Conservation (phyloP, 306 rosid species). For the Rubus parviflorus region DNA sequence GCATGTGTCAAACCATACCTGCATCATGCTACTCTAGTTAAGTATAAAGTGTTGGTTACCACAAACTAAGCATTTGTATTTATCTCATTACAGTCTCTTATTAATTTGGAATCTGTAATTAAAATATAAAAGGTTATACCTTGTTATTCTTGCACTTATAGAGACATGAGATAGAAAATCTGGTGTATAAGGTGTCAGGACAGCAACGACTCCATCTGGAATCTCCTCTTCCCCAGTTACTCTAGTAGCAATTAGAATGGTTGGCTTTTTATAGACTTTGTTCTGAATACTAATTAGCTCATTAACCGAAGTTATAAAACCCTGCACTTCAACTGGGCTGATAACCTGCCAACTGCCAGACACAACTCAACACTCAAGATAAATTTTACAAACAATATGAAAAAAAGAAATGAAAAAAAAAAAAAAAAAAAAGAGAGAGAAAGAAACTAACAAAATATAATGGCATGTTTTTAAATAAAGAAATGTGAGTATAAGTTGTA, state of each 20-base stretch:
- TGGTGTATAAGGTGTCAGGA: conserved; percentile 38
- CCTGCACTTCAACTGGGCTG: conserved; percentile 38
- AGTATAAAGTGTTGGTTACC: neutral
- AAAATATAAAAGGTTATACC: conserved; percentile 15
- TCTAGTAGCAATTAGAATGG: conserved; percentile 26
- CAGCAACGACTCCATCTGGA: conserved; percentile 39
- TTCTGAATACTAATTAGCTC: conserved; percentile 27
- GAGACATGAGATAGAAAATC: conserved; percentile 41
- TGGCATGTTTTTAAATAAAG: neutral
- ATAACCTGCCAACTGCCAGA: conserved; percentile 42
- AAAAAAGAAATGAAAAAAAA: conserved; percentile 27
- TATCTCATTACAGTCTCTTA: neutral
- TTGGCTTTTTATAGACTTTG: conserved; percentile 31
- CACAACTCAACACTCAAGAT: neutral
- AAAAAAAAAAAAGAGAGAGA: too few relatives aligned
- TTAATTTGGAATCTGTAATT: neutral
- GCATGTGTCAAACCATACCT: conserved; percentile 45
- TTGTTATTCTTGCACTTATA: conserved; percentile 40
- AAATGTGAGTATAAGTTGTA: neutral
- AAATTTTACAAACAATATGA: neutral
- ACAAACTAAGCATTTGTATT: neutral
- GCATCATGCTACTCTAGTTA: conserved; percentile 5
- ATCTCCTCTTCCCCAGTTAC: conserved; percentile 40
- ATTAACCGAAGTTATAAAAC: conserved; percentile 27
- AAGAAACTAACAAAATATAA: neutral